Evolutionary conservation across 2,329 filamentous ascomycete genomes (phyloP), one percentile per base, ranked within the genome.

Genomic region (Penicillium expansum): DNA sequence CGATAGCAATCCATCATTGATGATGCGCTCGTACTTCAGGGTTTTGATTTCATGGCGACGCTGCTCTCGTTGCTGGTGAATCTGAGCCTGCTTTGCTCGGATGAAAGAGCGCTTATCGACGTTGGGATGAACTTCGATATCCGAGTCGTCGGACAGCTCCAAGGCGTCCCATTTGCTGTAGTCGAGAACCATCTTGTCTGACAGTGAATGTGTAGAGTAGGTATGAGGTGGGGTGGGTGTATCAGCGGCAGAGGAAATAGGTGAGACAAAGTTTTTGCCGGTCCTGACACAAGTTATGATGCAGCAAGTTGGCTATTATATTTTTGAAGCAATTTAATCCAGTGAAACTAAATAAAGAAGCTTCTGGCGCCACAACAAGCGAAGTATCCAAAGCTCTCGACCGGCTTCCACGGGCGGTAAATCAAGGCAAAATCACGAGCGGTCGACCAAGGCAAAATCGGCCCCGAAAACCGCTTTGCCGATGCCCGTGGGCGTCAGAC

Each of bases 21-120:
- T 88, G 68, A 91, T 84, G 60, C 90, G 88, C 77, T 80, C 94
- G 76, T 96, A 97, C 77, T 93, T 93, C 66, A 94, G 83, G 7
- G 91, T 94, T 68, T 90, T 87, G 73, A 99, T 97, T 70, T 96
- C 88, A 67, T 90, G 86, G 72, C 89, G 91, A 56, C 94, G 88
- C 69, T 95, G 89, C 65, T 87, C 82, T 54, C 94, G 88, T 73
- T 97, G 89, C 71, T 92, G 86, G 75, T 99, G 94, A 68, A 99
- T 99, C 78, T 99, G 92, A 67, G 87, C 89, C 79, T 97, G 94
- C 79, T 99, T 99, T 63, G 94, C 95, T 64, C 93, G 91, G 74
- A 99, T 99, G 77, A 99, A 99, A 59, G 93, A 97, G 50, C 89
- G 86, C 77, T 99, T 99, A 80, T 99, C 94, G 73, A 99, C 94